Base-by-base conservation (phyloP, 768 basidiomycete genomes). In the Lactarius trivialis region DNA sequence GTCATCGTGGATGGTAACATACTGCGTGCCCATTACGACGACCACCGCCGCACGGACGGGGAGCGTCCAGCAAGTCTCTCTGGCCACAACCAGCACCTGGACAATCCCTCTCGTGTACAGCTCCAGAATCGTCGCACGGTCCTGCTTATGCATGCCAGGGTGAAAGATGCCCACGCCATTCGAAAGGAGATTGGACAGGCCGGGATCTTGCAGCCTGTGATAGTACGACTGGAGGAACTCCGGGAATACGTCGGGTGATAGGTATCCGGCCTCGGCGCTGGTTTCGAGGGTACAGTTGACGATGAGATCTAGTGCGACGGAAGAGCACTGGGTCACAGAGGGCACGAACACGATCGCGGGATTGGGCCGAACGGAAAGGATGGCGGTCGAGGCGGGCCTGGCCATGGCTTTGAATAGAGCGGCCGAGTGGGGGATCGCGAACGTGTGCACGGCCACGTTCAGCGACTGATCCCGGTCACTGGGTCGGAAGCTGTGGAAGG, bases 21-120 rank as follows among this genome's bases (percentile, higher is more conserved):
- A 96, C 72, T 99, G 97, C 4, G 95, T 92, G 19, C 93, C 90
- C 88, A 98, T 88, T 50, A 93, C 86, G 39, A 98, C 78, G 17
- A 98, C 95, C 7, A 82, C 82, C 7, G 82, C 79, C 1, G 91
- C 91, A 56, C 86, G 83, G 19, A 94, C 83, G 21, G 95, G 93
- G n/a, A 98, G 71, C 32, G 82, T 85, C 94, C 94, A 96, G 71
- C 90, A 92, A 15, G 86, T 79, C 45, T 95, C 92, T 39, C 86
- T 83, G 4, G 95, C 86, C 0, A 85, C 87, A 63, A 98, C 77
- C 30, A 99, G 77, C 14, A 94, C 88, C 7, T 86, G 85, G 45
- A 98, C 70, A 41, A 90, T 76, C 0, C 91, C 91, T 63, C 92
- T 85, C 0, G 84, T 83, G 70, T 88, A 98, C 41, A 98, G 80